Conservation (phyloP, 352 stramenopile species). For the Phytophthora vignae region DNA sequence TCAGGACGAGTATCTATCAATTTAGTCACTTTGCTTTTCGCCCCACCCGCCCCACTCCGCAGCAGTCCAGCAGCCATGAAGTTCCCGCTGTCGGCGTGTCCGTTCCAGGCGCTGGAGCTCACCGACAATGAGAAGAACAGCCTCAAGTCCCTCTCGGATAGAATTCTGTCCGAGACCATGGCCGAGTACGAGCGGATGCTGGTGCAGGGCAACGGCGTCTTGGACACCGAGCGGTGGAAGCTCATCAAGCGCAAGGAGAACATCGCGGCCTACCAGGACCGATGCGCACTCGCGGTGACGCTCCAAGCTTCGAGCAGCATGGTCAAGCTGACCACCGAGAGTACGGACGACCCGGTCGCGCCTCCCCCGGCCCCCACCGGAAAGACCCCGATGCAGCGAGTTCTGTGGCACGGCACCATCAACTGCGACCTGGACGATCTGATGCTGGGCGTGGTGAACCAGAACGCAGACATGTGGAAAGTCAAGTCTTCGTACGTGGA, state of each 20-base stretch:
- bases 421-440: slow-evolving; percentile 57
- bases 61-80: slow-evolving; percentile 32
- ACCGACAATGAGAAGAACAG: slow-evolving; percentile 34
- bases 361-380: slow-evolving; percentile 16
- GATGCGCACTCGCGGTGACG: slow-evolving; percentile 40
- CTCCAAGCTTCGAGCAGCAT: slow-evolving; percentile 37
- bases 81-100: slow-evolving; percentile 46
- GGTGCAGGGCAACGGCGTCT: slow-evolving; percentile 35
- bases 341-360: slow-evolving; percentile 24
- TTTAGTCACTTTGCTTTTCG: slow-evolving; percentile 32
- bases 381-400: slow-evolving; percentile 22
- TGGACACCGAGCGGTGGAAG: slow-evolving; percentile 60
- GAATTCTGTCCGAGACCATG: slow-evolving; percentile 43
- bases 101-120: slow-evolving; percentile 37
- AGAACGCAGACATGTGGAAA: slow-evolving; percentile 47
- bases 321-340: slow-evolving; percentile 15
- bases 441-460: slow-evolving; percentile 46
- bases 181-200: slow-evolving; percentile 54
- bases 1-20: slow-evolving; percentile 3
- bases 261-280: slow-evolving; percentile 57
- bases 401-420: slow-evolving; percentile 50
- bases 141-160: slow-evolving; percentile 28
- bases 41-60: slow-evolving; percentile 4
- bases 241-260: slow-evolving; percentile 58
- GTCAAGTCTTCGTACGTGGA: slow-evolving; percentile 59